Conservation (phyloP, 2,329 filamentous ascomycete species). For the Pyrenophora teres region DNA sequence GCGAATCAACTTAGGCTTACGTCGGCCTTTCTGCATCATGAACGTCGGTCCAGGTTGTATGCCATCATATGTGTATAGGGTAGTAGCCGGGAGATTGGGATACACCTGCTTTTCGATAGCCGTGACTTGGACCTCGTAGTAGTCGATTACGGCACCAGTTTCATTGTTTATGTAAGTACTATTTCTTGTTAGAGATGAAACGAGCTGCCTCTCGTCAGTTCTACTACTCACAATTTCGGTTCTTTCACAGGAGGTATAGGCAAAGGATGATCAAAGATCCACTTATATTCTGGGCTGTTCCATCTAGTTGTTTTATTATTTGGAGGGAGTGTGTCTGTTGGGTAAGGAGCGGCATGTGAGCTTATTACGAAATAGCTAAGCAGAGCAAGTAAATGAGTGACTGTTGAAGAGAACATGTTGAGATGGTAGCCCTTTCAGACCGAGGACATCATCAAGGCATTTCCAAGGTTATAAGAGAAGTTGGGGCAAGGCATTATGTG, state of each 20-base stretch:
- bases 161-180: constrained; percentile 44
- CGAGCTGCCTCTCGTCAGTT: too few relatives aligned
- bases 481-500: not conserved
- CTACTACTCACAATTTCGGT: constrained; percentile 46
- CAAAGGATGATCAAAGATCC: constrained; percentile 50
- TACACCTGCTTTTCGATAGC: constrained; percentile 51
- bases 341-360: not conserved
- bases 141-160: constrained; percentile 50
- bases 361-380: constrained; percentile 2
- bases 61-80: constrained; percentile 59
- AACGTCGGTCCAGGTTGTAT: constrained; percentile 61
- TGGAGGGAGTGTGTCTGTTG: constrained; percentile 6
- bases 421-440: not conserved
- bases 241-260: constrained; percentile 54
- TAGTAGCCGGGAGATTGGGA: constrained; percentile 48
- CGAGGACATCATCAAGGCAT: not conserved
- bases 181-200: constrained; percentile 20
- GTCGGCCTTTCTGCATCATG: constrained; percentile 52
- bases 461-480: constrained; percentile 3
- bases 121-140: constrained; percentile 54
- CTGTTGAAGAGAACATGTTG: constrained; percentile 11
- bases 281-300: constrained; percentile 46
- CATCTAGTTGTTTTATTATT: constrained; percentile 21
- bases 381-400: constrained; percentile 8
- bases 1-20: constrained; percentile 10